phyloP scores from a whole-genome alignment of 164 flowering plant genomes.

The Macadamia integrifolia region DNA sequence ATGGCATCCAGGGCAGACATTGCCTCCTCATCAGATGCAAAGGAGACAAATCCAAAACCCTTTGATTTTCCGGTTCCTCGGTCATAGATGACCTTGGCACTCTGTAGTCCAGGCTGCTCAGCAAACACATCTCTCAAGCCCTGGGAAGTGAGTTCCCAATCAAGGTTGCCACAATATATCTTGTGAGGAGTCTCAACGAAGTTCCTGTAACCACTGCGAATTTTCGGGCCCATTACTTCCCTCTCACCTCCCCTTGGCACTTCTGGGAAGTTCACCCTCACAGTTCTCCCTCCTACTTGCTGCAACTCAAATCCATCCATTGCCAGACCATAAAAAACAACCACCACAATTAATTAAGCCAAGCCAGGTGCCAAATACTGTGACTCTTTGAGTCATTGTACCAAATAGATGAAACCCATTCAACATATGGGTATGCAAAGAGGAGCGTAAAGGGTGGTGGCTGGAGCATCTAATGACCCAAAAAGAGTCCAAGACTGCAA shows the following conservation, averaged over 20 bases:
- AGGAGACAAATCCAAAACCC: slow-evolving; percentile 83
- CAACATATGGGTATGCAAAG: no score
- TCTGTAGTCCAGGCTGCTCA: slow-evolving; percentile 53
- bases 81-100: slow-evolving; percentile 76
- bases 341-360: not conserved
- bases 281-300: slow-evolving; percentile 81
- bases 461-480: no score
- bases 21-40: slow-evolving; percentile 52
- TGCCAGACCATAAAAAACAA: not conserved
- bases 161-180: slow-evolving; percentile 87
- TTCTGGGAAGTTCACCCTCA: slow-evolving; percentile 91
- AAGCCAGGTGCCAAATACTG: not conserved
- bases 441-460: no score
- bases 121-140: slow-evolving; percentile 61
- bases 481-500: no score
- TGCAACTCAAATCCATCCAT: slow-evolving; percentile 17
- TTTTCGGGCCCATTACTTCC: slow-evolving; percentile 66
- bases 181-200: slow-evolving; percentile 83
- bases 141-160: slow-evolving; percentile 72
- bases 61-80: slow-evolving; percentile 64
- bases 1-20: slow-evolving; percentile 51
- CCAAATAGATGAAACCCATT: no score
- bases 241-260: slow-evolving; percentile 90
- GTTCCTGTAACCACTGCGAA: slow-evolving; percentile 40
- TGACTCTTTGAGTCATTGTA: not conserved